A percentile compares a stretch with the other conserved stretches of the same genome.
Evolutionary conservation across 1,284 basidiomycete genomes (phyloP).

Genomic region (Sanghuangporus baumii): DNA sequence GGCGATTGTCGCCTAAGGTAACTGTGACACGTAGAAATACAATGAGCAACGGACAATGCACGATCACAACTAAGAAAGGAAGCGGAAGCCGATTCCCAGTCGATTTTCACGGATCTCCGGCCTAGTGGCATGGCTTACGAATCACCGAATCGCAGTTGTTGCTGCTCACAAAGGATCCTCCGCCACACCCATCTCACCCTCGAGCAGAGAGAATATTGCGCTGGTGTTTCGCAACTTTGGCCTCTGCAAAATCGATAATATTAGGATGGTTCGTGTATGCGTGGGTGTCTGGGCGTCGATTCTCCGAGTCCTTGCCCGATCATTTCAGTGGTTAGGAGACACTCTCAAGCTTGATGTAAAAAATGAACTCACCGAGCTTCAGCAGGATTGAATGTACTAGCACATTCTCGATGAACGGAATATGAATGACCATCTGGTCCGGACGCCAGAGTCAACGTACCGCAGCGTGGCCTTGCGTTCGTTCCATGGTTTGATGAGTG

Average conservation of each 20-base stretch:
- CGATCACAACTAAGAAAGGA: too few species aligned
- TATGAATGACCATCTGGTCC: slow-evolving; percentile 81
- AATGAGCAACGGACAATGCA: too few species aligned
- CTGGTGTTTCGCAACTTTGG: slow-evolving; percentile 59
- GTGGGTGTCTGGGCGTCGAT: slow-evolving; percentile 54
- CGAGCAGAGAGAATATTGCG: slow-evolving; percentile 66
- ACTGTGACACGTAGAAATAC: too few species aligned
- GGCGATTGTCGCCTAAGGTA: too few species aligned
- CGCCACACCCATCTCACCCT: slow-evolving; percentile 57
- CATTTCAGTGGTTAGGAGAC: too few species aligned
- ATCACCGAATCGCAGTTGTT: slow-evolving; percentile 52
- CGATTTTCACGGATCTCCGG: too few species aligned
- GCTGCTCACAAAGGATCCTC: slow-evolving; percentile 76
- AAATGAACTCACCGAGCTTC: slow-evolving; percentile 56
- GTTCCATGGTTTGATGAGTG: slow-evolving; percentile 74
- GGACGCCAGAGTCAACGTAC: slow-evolving; percentile 68
- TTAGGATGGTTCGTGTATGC: slow-evolving; percentile 61
- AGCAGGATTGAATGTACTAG: slow-evolving; percentile 65
- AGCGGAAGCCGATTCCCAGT: too few species aligned
- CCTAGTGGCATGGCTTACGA: too few species aligned
- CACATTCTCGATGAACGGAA: slow-evolving; percentile 76
- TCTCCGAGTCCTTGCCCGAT: slow-evolving; percentile 34
- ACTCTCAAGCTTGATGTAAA: background rate
- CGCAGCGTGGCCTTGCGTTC: slow-evolving; percentile 61
- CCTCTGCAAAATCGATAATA: slow-evolving; percentile 72